phyloP scores from a whole-genome alignment of 352 stramenopile species.

The Pythium monospermum region DNA sequence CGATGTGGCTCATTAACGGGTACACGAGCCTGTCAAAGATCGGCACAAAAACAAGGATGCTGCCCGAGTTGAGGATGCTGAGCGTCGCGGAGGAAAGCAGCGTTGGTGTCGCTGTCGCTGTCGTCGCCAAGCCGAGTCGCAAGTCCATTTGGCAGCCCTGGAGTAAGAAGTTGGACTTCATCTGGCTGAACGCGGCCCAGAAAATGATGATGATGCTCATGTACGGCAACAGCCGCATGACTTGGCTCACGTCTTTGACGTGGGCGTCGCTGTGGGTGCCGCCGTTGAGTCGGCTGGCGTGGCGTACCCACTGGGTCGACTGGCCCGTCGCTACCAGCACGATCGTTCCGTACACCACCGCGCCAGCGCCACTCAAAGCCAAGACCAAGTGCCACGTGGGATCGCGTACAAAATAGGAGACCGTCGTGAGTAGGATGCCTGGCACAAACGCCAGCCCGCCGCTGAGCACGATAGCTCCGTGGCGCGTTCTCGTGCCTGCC shows the following conservation, averaged over 20 bases:
- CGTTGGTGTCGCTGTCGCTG: constrained; percentile 42
- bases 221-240: constrained; percentile 75
- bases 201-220: constrained; percentile 84
- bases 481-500: constrained; percentile 44
- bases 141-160: constrained; percentile 91
- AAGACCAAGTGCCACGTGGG: constrained; percentile 48
- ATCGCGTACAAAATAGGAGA: constrained; percentile 78
- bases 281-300: constrained; percentile 41
- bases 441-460: constrained; percentile 65
- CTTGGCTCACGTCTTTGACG: constrained; percentile 70
- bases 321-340: constrained; percentile 66
- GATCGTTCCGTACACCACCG: constrained; percentile 61
- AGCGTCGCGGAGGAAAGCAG: constrained; percentile 85
- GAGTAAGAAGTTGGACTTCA: constrained; percentile 80
- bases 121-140: constrained; percentile 50
- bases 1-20: constrained; percentile 53
- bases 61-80: constrained; percentile 80
- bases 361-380: constrained; percentile 44
- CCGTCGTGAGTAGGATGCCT: constrained; percentile 70
- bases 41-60: constrained; percentile 89
- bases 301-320: constrained; percentile 54
- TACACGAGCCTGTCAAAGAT: constrained; percentile 86
- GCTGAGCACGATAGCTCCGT: constrained; percentile 54
- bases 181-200: constrained; percentile 81
- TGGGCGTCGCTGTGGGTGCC: constrained; percentile 50